These are phyloP conservation scores for Schoenoplectus tabernaemontani DNA, from an alignment of 202 grass and related monocot species.

Conservation along the genomic window DNA sequence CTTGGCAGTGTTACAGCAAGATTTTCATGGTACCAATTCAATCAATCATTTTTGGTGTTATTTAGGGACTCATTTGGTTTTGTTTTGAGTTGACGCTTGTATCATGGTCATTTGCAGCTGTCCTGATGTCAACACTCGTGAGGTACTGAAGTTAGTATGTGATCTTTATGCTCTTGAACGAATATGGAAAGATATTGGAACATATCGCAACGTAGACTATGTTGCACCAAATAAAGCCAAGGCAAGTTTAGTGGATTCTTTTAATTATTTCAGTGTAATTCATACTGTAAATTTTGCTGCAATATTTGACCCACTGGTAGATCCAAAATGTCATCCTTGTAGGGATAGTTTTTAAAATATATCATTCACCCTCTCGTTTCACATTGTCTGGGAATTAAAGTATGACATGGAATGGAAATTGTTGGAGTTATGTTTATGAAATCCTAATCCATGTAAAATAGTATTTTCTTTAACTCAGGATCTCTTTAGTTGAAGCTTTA, in stretches of 20 bases:
- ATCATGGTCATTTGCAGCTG: constrained; percentile 55
- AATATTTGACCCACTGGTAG: background rate
- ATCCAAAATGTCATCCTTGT: background rate
- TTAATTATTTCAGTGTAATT: background rate
- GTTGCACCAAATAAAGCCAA: constrained; percentile 96
- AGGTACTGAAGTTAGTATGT: constrained; percentile 72
- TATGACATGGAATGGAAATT: background rate
- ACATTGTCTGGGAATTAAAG: background rate
- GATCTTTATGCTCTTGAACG: constrained; percentile 90
- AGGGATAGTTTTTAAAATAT: background rate
- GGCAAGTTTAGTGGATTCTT: constrained; percentile 28
- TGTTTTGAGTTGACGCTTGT: constrained; percentile 12
- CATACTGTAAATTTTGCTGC: background rate
- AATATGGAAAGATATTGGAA: constrained; percentile 95
- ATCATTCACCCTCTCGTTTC: background rate
- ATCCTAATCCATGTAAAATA: background rate
- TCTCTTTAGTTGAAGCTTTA: background rate
- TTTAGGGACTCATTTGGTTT: background rate
- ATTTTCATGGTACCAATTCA: background rate
- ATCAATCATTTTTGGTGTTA: too few relatives aligned
- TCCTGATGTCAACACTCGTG: constrained; percentile 56
- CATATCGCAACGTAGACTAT: constrained; percentile 85
- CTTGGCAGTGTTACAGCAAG: background rate
- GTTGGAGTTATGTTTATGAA: background rate
- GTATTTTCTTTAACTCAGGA: background rate